Conservation (phyloP, 2,329 filamentous ascomycete genomes). For the Alternaria ventricosa region DNA sequence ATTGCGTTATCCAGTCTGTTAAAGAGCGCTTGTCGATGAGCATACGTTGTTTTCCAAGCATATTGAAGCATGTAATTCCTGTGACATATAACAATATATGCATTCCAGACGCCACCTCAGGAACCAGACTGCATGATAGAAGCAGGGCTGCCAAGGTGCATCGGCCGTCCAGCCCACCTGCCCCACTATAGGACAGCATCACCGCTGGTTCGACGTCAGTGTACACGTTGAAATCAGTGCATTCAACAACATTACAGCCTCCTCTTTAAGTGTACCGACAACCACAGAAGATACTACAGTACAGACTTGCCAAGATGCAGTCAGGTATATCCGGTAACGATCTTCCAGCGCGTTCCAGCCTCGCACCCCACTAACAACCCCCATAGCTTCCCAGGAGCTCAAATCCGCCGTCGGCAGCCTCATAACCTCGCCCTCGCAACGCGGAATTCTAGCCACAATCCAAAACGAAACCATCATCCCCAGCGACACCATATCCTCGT, state of each 20-base stretch:
- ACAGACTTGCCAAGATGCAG: conserved; percentile 64
- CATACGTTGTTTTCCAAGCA: neutral
- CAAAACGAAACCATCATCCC: conserved; percentile 70
- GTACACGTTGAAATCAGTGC: conserved; percentile 8
- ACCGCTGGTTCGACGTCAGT: conserved; percentile 10
- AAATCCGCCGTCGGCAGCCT: conserved; percentile 74
- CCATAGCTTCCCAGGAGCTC: conserved; percentile 74
- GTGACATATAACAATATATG: neutral
- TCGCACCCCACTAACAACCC: conserved; percentile 19
- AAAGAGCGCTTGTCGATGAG: conserved; percentile 17
- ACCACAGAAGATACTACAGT: neutral
- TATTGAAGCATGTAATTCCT: neutral
- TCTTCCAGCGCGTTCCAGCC: neutral
- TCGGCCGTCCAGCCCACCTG: conserved; percentile 18
- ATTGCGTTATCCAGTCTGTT: neutral
- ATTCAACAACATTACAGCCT: neutral
- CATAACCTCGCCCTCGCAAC: conserved; percentile 66
- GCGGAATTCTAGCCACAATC: conserved; percentile 76
- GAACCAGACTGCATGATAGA: neutral
- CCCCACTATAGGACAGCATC: conserved; percentile 25
- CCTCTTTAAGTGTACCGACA: neutral
- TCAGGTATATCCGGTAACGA: conserved; percentile 75
- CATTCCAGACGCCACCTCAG: neutral
- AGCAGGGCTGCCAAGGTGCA: conserved; percentile 9
- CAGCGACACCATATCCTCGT: conserved; percentile 59